Evolutionary conservation across 352 stramenopile species (phyloP).

Genomic region (Phytophthora agathidicida): DNA sequence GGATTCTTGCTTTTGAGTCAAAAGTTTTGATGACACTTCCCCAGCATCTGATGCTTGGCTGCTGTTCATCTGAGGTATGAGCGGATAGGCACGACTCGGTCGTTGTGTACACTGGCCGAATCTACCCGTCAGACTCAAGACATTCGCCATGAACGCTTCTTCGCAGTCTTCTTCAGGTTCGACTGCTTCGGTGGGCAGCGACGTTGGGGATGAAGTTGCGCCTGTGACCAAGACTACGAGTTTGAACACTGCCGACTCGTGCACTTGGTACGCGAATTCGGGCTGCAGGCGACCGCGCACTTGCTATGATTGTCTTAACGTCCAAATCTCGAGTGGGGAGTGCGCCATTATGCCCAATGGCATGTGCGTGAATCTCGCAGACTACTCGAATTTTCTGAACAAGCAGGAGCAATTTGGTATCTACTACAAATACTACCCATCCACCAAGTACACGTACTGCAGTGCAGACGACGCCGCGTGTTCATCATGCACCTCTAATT

Average conservation of each 20-base stretch:
- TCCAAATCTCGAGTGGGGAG: conserved; percentile 18
- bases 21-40: conserved; percentile 11
- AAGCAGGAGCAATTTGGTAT: conserved; percentile 24
- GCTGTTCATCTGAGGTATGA: conserved; percentile 24
- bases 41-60: conserved; percentile 21
- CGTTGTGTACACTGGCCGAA: background rate
- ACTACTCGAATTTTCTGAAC: conserved; percentile 23
- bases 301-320: conserved; percentile 69
- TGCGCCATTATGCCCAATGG: conserved; percentile 33
- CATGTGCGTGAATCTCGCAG: conserved; percentile 27
- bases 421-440: conserved; percentile 37
- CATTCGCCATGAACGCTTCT: conserved; percentile 16
- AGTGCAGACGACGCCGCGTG: conserved; percentile 26
- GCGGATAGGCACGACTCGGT: background rate
- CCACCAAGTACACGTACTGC: conserved; percentile 43
- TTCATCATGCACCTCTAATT: conserved; percentile 25
- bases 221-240: conserved; percentile 29
- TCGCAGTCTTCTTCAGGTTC: conserved; percentile 25
- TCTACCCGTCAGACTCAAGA: background rate
- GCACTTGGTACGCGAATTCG: conserved; percentile 38
- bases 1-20: conserved; percentile 12
- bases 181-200: background rate
- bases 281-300: conserved; percentile 45
- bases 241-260: conserved; percentile 31
- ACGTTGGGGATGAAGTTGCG: conserved; percentile 4